These are phyloP conservation scores for Hamamelis virginiana DNA, from an alignment of 164 flowering plant genomes.

Conservation along the genomic window DNA sequence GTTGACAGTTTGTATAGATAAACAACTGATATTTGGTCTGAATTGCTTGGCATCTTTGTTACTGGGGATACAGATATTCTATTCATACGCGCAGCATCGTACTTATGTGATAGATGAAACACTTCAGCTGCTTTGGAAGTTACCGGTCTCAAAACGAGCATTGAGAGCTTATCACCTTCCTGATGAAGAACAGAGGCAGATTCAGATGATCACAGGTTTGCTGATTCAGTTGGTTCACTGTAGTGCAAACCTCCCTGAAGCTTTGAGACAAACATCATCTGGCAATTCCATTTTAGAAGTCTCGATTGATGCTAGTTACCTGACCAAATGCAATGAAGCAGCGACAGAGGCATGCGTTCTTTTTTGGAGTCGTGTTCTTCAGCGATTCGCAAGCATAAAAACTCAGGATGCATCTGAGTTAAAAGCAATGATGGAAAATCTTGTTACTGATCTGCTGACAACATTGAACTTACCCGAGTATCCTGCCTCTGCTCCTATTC, in stretches of 20 bases:
- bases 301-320: conserved; percentile 55
- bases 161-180: conserved; percentile 80
- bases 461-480: conserved; percentile 91
- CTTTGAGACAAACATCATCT: conserved; percentile 47
- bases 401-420: conserved; percentile 82
- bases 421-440: conserved; percentile 80
- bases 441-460: conserved; percentile 77
- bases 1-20: neutral
- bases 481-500: conserved; percentile 84
- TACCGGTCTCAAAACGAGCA: conserved; percentile 80
- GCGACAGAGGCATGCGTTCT: conserved; percentile 78
- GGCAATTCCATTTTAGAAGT: conserved; percentile 52
- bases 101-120: conserved; percentile 77
- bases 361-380: conserved; percentile 92
- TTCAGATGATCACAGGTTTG: conserved; percentile 91
- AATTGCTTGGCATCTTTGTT: conserved; percentile 6
- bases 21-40: conserved; percentile 1
- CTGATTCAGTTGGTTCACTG: conserved; percentile 86
- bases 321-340: conserved; percentile 71
- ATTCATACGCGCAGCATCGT: conserved; percentile 77
- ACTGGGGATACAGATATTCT: conserved; percentile 62
- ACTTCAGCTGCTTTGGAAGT: conserved; percentile 76
- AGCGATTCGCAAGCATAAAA: conserved; percentile 69
- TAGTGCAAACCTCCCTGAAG: conserved; percentile 74
- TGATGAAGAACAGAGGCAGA: conserved; percentile 94